A percentile compares a stretch with the other conserved stretches of the same genome.
Conservation (phyloP, 1,284 basidiomycete genomes). For the Sporisorium sorghi region DNA sequence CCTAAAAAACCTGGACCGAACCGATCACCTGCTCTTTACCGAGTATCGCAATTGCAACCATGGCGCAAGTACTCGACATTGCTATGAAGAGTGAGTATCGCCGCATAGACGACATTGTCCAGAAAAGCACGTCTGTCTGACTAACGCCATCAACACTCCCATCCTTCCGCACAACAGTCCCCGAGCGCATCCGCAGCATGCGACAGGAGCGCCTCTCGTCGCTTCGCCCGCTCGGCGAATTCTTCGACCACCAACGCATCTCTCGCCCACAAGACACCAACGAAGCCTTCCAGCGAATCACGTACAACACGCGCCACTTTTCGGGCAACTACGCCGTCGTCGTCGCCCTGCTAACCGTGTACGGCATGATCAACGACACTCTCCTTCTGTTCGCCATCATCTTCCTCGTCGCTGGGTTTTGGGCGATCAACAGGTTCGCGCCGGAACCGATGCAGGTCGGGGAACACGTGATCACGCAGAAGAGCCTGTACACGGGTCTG, state of each 20-base stretch:
- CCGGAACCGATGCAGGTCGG: constrained; percentile 76
- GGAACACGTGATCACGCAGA: constrained; percentile 82
- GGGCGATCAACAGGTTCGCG: constrained; percentile 86
- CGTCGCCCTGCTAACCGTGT: constrained; percentile 83
- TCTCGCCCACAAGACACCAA: constrained; percentile 78
- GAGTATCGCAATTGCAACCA: constrained; percentile 11
- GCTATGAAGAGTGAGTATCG: constrained; percentile 52
- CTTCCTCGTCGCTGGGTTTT: constrained; percentile 92
- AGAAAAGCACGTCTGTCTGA: too few relatives aligned
- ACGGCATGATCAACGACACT: constrained; percentile 88
- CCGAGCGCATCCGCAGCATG: constrained; percentile 54
- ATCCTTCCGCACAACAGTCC: constrained; percentile 38
- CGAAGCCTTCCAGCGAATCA: constrained; percentile 77
- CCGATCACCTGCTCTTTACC: too few relatives aligned
- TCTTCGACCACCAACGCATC: constrained; percentile 86
- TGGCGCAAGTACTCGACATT: constrained; percentile 57
- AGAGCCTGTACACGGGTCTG: constrained; percentile 74
- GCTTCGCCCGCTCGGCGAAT: constrained; percentile 77
- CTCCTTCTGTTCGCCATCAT: constrained; percentile 83
- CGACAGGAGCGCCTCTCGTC: constrained; percentile 84
- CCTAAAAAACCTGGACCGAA: not conserved
- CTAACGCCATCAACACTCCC: not conserved
- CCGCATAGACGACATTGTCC: too few relatives aligned
- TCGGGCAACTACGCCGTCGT: constrained; percentile 83
- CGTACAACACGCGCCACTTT: constrained; percentile 81